Evolutionary conservation across 371 early-diverging fungal genomes (phyloP).

Genomic region (Mucor saturninus): DNA sequence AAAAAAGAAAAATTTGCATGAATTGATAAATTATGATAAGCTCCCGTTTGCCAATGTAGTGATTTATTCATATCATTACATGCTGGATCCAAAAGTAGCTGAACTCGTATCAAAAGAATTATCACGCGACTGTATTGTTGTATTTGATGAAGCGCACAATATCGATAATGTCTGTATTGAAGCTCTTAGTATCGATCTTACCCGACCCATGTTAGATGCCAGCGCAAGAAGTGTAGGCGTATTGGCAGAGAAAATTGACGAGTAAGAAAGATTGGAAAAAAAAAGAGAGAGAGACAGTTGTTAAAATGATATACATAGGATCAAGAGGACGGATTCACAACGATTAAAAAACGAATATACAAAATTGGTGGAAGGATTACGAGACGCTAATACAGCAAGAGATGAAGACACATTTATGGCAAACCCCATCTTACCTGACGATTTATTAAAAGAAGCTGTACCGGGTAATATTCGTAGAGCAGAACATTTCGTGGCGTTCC

Average conservation of each 20-base stretch:
- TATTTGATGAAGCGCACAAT: constrained; percentile 99
- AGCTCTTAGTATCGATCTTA: constrained; percentile 94
- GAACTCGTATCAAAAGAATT: constrained; percentile 95
- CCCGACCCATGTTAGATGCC: constrained; percentile 88
- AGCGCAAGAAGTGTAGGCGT: constrained; percentile 80
- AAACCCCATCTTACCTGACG: constrained; percentile 90
- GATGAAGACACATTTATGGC: constrained; percentile 81
- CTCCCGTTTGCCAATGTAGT: constrained; percentile 95
- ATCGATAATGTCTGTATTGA: constrained; percentile 99
- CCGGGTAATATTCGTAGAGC: constrained; percentile 99
- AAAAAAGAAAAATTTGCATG: neutral
- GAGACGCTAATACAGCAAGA: constrained; percentile 73
- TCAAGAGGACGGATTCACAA: constrained; percentile 87
- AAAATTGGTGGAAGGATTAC: constrained; percentile 87
- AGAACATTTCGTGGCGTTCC: constrained; percentile 97
- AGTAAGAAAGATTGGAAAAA: constrained; percentile 40
- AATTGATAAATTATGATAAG: constrained; percentile 37
- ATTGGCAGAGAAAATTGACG: constrained; percentile 75
- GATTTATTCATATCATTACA: constrained; percentile 99
- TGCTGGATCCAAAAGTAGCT: constrained; percentile 99
- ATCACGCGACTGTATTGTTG: constrained; percentile 94
- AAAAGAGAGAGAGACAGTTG: too few relatives aligned
- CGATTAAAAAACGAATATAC: constrained; percentile 89
- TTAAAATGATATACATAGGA: constrained; percentile 36
- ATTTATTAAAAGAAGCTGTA: constrained; percentile 90